phyloP scores from a whole-genome alignment of 78 protist genomes.

The Tieghemostelium lacteum region DNA sequence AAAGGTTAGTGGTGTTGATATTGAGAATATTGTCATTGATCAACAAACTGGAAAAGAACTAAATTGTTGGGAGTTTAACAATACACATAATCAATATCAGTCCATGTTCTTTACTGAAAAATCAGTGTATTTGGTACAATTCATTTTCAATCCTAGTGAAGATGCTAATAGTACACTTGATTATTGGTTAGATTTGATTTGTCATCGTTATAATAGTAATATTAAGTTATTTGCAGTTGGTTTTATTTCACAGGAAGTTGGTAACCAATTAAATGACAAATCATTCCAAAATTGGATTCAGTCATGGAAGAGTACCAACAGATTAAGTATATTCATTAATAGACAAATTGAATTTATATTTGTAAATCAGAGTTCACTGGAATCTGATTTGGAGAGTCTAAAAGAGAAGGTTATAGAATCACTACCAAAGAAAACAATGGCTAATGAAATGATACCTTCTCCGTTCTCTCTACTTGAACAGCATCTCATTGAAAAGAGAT shows the following conservation, averaged over 20 bases:
- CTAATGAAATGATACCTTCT: slow-evolving; percentile 42
- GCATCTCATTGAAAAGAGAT: slow-evolving; percentile 2
- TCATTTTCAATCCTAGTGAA: neutral
- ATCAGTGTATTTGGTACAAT: slow-evolving; percentile 24
- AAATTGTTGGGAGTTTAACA: slow-evolving; percentile 16
- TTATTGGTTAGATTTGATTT: slow-evolving; percentile 13
- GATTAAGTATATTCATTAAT: neutral
- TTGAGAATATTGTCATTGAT: neutral
- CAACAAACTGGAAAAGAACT: neutral
- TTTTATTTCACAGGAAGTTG: neutral
- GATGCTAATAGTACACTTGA: neutral
- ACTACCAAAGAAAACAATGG: neutral
- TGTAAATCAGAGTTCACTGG: neutral
- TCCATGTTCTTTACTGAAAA: slow-evolving; percentile 25
- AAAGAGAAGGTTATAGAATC: neutral
- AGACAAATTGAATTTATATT: slow-evolving; percentile 20
- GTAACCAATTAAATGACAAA: neutral
- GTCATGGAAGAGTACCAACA: slow-evolving; percentile 2
- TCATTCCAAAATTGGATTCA: neutral
- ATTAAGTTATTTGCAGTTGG: slow-evolving; percentile 24
- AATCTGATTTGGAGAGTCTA: neutral
- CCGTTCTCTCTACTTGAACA: slow-evolving; percentile 21
- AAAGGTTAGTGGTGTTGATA: neutral
- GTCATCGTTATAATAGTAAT: neutral
- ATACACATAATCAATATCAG: neutral